phyloP scores from a whole-genome alignment of 2,329 filamentous ascomycete genomes.

The Aotearoamyces nothofagi region DNA sequence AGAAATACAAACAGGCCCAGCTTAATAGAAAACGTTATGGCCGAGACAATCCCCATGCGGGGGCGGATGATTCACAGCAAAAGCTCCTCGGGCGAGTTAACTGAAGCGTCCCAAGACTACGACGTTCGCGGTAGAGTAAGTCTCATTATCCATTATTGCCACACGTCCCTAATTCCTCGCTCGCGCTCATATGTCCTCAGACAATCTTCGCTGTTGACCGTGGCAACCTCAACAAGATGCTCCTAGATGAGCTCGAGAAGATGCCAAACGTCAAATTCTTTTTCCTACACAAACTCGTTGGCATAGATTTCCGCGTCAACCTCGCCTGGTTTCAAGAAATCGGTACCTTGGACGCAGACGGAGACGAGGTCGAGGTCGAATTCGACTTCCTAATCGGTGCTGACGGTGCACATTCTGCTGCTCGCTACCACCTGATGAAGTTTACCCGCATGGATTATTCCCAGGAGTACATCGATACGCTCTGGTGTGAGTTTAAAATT shows the following conservation, averaged over 20 bases:
- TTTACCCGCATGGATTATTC: slow-evolving; percentile 78
- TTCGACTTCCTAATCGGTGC: slow-evolving; percentile 92
- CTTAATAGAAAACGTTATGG: slow-evolving; percentile 60
- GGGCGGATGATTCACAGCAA: slow-evolving; percentile 90
- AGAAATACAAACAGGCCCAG: slow-evolving; percentile 48
- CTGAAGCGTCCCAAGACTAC: slow-evolving; percentile 73
- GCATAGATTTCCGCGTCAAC: slow-evolving; percentile 65
- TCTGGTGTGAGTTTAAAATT: slow-evolving; percentile 95
- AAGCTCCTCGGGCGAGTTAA: slow-evolving; percentile 47
- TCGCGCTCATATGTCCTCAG: slow-evolving; percentile 26
- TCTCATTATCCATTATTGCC: slow-evolving; percentile 1
- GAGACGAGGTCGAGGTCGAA: slow-evolving; percentile 58
- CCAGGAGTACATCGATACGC: slow-evolving; percentile 88
- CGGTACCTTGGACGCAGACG: slow-evolving; percentile 17
- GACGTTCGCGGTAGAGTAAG: slow-evolving; percentile 74
- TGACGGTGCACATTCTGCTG: slow-evolving; percentile 86
- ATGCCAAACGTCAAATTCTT: slow-evolving; percentile 83
- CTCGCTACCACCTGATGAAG: slow-evolving; percentile 93
- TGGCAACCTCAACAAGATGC: slow-evolving; percentile 62
- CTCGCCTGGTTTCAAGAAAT: slow-evolving; percentile 74
- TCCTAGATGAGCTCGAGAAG: slow-evolving; percentile 70
- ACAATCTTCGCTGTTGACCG: slow-evolving; percentile 78
- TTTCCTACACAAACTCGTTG: slow-evolving; percentile 88
- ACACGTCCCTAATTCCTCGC: too few relatives aligned
- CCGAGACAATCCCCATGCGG: slow-evolving; percentile 77